Conservation (phyloP, 2,329 filamentous ascomycete species). For the Blastomyces emzantsi region DNA sequence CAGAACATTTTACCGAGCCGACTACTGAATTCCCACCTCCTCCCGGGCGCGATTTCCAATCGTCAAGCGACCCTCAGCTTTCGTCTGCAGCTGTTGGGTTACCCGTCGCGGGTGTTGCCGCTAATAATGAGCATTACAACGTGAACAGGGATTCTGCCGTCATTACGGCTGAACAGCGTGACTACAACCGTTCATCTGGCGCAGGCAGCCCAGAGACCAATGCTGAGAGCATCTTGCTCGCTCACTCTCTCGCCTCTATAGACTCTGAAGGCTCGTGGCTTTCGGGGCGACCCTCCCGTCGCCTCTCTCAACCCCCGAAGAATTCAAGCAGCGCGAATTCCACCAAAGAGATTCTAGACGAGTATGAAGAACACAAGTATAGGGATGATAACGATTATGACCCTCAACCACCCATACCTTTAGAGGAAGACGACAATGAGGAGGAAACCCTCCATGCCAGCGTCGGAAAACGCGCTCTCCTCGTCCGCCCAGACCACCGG, state of each 20-base stretch:
- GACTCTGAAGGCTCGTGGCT: constrained; percentile 97
- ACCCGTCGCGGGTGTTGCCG: not conserved
- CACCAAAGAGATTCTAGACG: constrained; percentile 39
- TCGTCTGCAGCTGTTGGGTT: not conserved
- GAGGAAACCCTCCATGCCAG: constrained; percentile 42
- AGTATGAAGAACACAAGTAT: constrained; percentile 35
- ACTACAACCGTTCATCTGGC: constrained; percentile 29
- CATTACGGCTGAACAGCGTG: constrained; percentile 24
- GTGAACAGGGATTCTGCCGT: constrained; percentile 10
- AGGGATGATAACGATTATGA: constrained; percentile 40
- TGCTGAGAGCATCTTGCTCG: constrained; percentile 45
- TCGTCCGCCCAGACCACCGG: constrained; percentile 52
- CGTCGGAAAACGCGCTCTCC: constrained; percentile 50
- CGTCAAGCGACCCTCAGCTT: constrained; percentile 52
- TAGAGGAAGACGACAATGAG: constrained; percentile 9
- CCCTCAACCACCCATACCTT: not conserved
- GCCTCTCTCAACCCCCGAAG: constrained; percentile 35
- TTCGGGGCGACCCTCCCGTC: constrained; percentile 58
- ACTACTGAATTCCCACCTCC: constrained; percentile 76
- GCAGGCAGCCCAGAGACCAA: constrained; percentile 43
- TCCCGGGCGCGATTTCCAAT: constrained; percentile 70
- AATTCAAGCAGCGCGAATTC: constrained; percentile 36
- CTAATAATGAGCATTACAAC: constrained; percentile 9
- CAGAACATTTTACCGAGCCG: constrained; percentile 90
- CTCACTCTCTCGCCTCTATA: constrained; percentile 83